A percentile compares a stretch with the other conserved stretches of the same genome.
These are phyloP conservation scores for Lomentospora prolificans DNA, from an alignment of 2,329 filamentous ascomycete genomes.

Conservation along the genomic window DNA sequence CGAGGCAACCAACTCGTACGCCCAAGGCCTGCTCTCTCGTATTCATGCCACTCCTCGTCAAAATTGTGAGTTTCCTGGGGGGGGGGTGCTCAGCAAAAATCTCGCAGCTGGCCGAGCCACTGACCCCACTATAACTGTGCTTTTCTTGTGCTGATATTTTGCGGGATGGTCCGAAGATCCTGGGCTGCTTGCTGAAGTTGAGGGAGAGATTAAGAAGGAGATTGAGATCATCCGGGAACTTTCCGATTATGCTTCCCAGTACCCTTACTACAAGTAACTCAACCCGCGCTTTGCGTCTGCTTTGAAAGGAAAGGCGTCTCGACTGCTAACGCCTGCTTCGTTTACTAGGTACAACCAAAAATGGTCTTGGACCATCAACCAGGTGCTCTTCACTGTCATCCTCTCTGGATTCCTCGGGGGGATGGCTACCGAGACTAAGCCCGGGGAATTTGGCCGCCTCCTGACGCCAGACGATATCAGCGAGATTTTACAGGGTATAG, in stretches of 20 bases:
- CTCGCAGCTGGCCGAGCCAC: background rate
- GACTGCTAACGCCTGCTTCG: background rate
- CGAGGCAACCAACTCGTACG: slow-evolving; percentile 71
- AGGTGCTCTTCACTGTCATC: slow-evolving; percentile 52
- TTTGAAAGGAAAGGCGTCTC: too few relatives aligned
- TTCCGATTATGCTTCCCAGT: slow-evolving; percentile 62
- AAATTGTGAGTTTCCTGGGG: slow-evolving; percentile 33
- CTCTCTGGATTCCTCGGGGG: slow-evolving; percentile 71
- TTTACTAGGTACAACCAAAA: slow-evolving; percentile 62
- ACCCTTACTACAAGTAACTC: slow-evolving; percentile 88
- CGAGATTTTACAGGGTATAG: slow-evolving; percentile 59
- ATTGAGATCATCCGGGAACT: slow-evolving; percentile 62
- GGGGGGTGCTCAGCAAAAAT: too few relatives aligned
- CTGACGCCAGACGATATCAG: slow-evolving; percentile 85
- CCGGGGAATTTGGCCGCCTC: slow-evolving; percentile 52
- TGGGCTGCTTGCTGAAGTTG: slow-evolving; percentile 58
- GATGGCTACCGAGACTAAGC: slow-evolving; percentile 42
- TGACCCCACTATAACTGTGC: background rate
- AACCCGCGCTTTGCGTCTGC: background rate
- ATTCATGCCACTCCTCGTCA: slow-evolving; percentile 76
- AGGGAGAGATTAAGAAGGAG: slow-evolving; percentile 63
- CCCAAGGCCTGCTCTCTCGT: slow-evolving; percentile 74
- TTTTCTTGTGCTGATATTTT: background rate
- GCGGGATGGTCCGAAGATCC: slow-evolving; percentile 40
- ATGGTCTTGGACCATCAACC: slow-evolving; percentile 79